Evolutionary conservation across 1,284 basidiomycete genomes (phyloP).

Genomic region (Ceratobasidium sp.): DNA sequence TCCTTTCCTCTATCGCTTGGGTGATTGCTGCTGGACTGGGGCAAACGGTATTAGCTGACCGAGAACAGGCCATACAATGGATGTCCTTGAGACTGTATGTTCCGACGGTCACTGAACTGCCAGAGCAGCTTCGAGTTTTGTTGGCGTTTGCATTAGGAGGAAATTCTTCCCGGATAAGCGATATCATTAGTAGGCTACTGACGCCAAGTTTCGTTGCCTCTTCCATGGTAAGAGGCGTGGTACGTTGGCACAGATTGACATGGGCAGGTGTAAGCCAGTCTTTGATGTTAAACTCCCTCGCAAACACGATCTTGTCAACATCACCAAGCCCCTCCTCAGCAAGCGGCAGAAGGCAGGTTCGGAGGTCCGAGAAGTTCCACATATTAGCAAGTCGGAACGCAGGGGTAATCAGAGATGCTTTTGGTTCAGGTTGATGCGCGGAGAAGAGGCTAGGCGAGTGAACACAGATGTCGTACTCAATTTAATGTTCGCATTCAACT

Average conservation of each 20-base stretch:
- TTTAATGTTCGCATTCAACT: background rate
- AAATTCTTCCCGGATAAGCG: slow-evolving; percentile 32
- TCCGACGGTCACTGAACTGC: too few species aligned
- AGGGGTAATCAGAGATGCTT: background rate
- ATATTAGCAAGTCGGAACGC: slow-evolving; percentile 14
- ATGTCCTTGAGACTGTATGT: background rate
- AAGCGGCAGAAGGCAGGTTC: background rate
- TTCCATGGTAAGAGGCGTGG: slow-evolving; percentile 9
- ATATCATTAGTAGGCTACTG: slow-evolving; percentile 8
- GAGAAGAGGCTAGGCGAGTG: slow-evolving; percentile 11
- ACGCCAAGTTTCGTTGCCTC: slow-evolving; percentile 32
- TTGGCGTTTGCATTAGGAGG: too few species aligned
- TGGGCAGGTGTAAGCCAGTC: slow-evolving; percentile 35
- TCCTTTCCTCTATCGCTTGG: background rate
- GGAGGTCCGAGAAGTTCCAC: slow-evolving; percentile 11
- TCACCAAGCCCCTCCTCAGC: slow-evolving; percentile 1
- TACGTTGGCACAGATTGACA: slow-evolving; percentile 17
- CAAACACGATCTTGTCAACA: slow-evolving; percentile 40
- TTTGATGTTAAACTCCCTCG: slow-evolving; percentile 14
- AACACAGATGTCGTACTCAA: background rate
- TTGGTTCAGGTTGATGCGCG: background rate
- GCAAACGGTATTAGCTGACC: background rate
- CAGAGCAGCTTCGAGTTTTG: too few species aligned
- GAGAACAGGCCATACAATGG: background rate
- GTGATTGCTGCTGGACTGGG: background rate